Conservation (phyloP, 805 yeast species). For the Candida piceae region DNA sequence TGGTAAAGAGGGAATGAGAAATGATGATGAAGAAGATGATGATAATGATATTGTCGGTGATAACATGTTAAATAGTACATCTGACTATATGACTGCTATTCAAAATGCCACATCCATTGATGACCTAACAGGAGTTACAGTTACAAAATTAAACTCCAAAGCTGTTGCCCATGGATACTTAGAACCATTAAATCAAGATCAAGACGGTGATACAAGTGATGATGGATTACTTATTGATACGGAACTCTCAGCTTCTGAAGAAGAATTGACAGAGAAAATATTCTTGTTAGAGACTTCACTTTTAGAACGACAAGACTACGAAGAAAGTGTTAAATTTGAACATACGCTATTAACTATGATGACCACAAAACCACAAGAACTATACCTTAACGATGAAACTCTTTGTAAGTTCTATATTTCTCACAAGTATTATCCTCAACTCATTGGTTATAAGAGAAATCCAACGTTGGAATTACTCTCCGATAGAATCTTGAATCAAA, state of each 20-base stretch:
- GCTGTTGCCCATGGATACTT: background rate
- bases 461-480: background rate
- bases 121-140: slow-evolving; percentile 1
- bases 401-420: slow-evolving; percentile 10
- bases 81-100: slow-evolving; percentile 11
- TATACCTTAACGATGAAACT: slow-evolving; percentile 15
- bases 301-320: slow-evolving; percentile 21
- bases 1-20: too few relatives aligned
- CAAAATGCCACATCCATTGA: slow-evolving; percentile 9
- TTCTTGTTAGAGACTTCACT: slow-evolving; percentile 19
- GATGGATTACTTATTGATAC: too few relatives aligned
- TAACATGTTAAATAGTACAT: too few relatives aligned
- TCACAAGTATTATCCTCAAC: slow-evolving; percentile 13
- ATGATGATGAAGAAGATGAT: too few relatives aligned
- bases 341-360: slow-evolving; percentile 20
- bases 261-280: slow-evolving; percentile 11
- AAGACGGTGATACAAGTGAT: background rate
- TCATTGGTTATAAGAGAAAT: slow-evolving; percentile 7
- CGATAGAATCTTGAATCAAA: background rate
- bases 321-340: slow-evolving; percentile 23
- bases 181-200: background rate
- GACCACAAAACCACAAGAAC: slow-evolving; percentile 13
- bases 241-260: slow-evolving; percentile 1
- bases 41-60: too few relatives aligned
- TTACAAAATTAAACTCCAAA: background rate